Conservation (phyloP, 176 grass and related monocot species). For the Elaeis guineensis region DNA sequence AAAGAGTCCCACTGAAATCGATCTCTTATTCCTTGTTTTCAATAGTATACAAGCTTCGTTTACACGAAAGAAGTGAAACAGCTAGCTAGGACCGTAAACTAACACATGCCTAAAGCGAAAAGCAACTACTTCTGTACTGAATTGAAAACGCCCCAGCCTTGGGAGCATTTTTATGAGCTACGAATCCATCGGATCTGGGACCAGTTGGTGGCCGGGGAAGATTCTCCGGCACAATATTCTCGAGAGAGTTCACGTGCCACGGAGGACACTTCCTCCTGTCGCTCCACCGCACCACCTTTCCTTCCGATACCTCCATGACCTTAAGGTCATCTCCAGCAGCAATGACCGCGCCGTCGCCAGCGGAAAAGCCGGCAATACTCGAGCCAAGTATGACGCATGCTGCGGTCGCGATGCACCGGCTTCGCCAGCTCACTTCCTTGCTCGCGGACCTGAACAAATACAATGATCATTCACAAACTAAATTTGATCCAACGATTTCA, state of each 20-base stretch:
- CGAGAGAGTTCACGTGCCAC: constrained; percentile 65
- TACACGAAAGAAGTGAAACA: no score
- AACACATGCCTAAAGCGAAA: no score
- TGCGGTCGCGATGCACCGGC: constrained; percentile 36
- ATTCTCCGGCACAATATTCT: constrained; percentile 88
- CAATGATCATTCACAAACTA: no score
- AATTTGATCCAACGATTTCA: no score
- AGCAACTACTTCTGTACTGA: no score
- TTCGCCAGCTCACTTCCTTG: constrained; percentile 23
- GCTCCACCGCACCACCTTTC: constrained; percentile 49
- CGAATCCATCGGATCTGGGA: constrained; percentile 40
- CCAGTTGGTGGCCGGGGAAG: constrained; percentile 54
- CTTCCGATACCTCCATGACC: background rate
- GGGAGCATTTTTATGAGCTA: background rate
- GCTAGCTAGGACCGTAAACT: no score
- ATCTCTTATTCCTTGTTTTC: no score
- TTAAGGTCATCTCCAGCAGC: background rate
- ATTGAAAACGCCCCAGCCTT: no score
- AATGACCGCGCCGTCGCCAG: background rate
- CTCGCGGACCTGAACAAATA: no score
- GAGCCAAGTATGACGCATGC: constrained; percentile 48
- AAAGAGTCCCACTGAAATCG: no score
- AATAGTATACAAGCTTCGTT: no score
- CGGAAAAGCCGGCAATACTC: background rate
- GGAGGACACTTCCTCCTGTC: constrained; percentile 73